Evolutionary conservation across 441 rosid species (phyloP), one percentile per base, ranked within the genome.

Genomic region (Adansonia gregorii): DNA sequence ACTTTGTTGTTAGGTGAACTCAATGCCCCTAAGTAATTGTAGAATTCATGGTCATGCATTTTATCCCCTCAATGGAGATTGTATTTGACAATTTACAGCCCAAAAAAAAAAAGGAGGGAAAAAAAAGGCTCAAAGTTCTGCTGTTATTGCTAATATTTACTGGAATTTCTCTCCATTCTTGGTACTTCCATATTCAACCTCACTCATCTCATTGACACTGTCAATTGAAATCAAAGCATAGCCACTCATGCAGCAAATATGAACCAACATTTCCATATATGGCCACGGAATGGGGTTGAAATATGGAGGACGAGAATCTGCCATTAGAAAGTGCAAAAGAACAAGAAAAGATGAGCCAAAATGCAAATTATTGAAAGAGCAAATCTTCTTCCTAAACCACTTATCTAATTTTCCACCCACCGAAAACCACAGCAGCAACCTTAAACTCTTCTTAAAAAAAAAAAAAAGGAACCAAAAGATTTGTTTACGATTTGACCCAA

Each of bases 401-500:
- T 24, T 20, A 51, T 59, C 72, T 22, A 43, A 67, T 48, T 39
- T 35, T 76, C 72, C n/a, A 27, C 24, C 27, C 31, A 56, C 19
- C 39, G 60, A 43, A 48, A 64, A 19, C 19, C 45, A 81, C n/a
- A 70, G 65, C 52, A 69, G 64, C n/a, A 55, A 12, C 4, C 5
- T 41, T 27, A 68, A 11, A 24, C 54, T 60, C 19, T 27, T 60
- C 58, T 5, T 7, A 27, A 51, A 46, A 74, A 67, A 2, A 27
- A 27, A 24, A 39, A 11, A 48, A 41, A 41, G 6, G 0, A 41
- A 24, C 0, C 60, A 81, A 1, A 24, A 11, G 59, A 52, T 20
- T 11, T 24, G 49, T 1, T 24, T 69, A 75, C 31, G 78, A 61
- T 78, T 87, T 76, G 59, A 87, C 86, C 86, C 83, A 82, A 39